A percentile compares a stretch with the other conserved stretches of the same genome.
Evolutionary conservation across 2,329 filamentous ascomycete species (phyloP).

Genomic region (Penicillium sp.): DNA sequence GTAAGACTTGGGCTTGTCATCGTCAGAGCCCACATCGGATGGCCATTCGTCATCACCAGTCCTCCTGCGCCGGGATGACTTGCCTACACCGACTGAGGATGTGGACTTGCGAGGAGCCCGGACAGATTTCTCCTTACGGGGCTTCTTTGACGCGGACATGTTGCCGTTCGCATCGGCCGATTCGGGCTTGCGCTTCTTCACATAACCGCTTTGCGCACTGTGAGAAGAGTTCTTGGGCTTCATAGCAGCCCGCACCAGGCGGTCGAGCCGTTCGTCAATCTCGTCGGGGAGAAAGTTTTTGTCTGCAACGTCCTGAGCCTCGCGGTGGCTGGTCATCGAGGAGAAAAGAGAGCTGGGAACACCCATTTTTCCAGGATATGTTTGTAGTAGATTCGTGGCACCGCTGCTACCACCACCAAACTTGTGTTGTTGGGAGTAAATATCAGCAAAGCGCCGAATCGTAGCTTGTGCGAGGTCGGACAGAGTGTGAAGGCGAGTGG

Average conservation of each 20-base stretch:
- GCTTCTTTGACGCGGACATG: slow-evolving; percentile 34
- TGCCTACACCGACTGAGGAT: slow-evolving; percentile 31
- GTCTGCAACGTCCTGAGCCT: slow-evolving; percentile 82
- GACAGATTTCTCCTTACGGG: slow-evolving; percentile 35
- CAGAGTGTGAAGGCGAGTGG: slow-evolving; percentile 72
- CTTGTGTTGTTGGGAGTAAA: slow-evolving; percentile 70
- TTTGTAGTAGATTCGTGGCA: slow-evolving; percentile 66
- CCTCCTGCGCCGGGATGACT: slow-evolving; percentile 43
- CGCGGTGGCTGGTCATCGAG: slow-evolving; percentile 72
- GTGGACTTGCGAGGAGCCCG: slow-evolving; percentile 41
- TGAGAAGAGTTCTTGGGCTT: slow-evolving; percentile 57
- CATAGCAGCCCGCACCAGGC: slow-evolving; percentile 69
- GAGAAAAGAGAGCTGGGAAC: slow-evolving; percentile 79
- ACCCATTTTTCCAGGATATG: slow-evolving; percentile 78
- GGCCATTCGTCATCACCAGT: slow-evolving; percentile 47
- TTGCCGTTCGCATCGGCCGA: slow-evolving; percentile 33
- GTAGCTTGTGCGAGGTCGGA: slow-evolving; percentile 84
- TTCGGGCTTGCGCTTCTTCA: slow-evolving; percentile 50
- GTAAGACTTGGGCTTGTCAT: slow-evolving; percentile 35
- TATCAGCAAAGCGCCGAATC: slow-evolving; percentile 83
- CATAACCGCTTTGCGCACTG: slow-evolving; percentile 25
- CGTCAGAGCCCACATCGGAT: slow-evolving; percentile 47
- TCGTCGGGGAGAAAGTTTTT: slow-evolving; percentile 82
- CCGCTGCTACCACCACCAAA: slow-evolving; percentile 44
- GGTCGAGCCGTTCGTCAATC: slow-evolving; percentile 75